Base-by-base conservation (phyloP, 1,284 basidiomycete genomes). In the Boletellus deceptivus region DNA sequence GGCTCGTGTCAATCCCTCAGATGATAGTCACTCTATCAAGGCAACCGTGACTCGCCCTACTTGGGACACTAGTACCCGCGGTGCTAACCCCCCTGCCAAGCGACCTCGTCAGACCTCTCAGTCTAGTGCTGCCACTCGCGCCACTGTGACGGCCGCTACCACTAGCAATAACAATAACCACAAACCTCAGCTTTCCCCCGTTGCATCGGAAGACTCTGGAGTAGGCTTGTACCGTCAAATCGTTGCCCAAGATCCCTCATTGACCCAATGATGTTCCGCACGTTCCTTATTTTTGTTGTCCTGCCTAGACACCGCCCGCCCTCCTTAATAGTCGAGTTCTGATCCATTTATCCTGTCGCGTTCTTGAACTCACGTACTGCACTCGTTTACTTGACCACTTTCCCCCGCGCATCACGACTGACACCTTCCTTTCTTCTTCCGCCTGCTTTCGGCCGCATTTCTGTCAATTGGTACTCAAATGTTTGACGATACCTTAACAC, bases 151-250 rank as follows among this genome's bases (percentile, higher is more conserved):
- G 3, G 34, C 55, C 27, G 40, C 59, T 13, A 62, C 52, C 6
- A 40, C 44, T 5, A 20, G 43, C 7, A 46, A 9, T 10, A 37
- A 50, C 33, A 37, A 50, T 39, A 70, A 72, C n/a, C n/a, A n/a
- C 44, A 86, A 86, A 66, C 68, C 73, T 31, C 72, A 87, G 29
- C 72, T 79, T 16, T 89, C 86, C 9, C 87, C 88, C 52, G 85
- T 84, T 31, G 86, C 84, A n/a, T 89, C 86, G 36, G 88, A 91
- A 65, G 88, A 91, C 67, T 91, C 89, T 49, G 86, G 86, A 57
- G 86, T 91, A 58, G 87, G 85, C 55, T 68, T 91, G 62, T 89
- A 90, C 72, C 82, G 86, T 53, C 84, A 88, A 69, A 80, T 90
- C 65, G 75, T 90, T 60, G 82, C 80, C 40, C 80, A 87, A 59